These are phyloP conservation scores for Crucihimalaya himalaica DNA, from an alignment of 345 rosid genomes.

Conservation along the genomic window DNA sequence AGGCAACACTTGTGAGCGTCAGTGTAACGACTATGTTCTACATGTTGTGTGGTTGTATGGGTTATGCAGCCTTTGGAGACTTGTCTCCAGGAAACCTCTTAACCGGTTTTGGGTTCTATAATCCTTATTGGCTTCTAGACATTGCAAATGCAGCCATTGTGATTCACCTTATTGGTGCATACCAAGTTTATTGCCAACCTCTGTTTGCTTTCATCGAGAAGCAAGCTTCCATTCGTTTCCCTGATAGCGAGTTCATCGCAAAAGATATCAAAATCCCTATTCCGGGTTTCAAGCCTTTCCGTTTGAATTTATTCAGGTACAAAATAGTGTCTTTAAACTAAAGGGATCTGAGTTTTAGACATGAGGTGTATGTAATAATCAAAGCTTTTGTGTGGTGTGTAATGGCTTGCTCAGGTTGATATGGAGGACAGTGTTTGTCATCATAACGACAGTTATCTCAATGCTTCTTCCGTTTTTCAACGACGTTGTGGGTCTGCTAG, in stretches of 20 bases:
- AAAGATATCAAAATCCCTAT: conserved; percentile 60
- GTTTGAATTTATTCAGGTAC: conserved; percentile 64
- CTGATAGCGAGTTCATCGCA: conserved; percentile 57
- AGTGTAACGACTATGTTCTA: conserved; percentile 77
- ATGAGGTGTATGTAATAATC: neutral
- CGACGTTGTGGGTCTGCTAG: conserved; percentile 76
- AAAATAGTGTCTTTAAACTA: neutral
- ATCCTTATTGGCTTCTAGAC: conserved; percentile 91
- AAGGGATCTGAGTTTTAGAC: neutral
- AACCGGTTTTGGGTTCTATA: conserved; percentile 83
- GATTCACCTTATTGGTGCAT: conserved; percentile 82
- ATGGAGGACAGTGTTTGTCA: conserved; percentile 84
- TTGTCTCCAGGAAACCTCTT: conserved; percentile 74
- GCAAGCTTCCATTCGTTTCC: conserved; percentile 45
- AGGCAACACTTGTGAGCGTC: conserved; percentile 66
- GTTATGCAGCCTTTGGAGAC: conserved; percentile 95
- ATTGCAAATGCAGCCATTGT: conserved; percentile 88
- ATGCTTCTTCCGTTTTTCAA: conserved; percentile 94
- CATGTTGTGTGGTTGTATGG: conserved; percentile 88
- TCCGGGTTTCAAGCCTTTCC: conserved; percentile 49
- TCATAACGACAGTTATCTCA: conserved; percentile 70
- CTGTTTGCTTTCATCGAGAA: conserved; percentile 80
- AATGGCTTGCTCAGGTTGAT: conserved; percentile 52
- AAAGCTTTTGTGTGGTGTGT: conserved; percentile 6
- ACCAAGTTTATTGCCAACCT: conserved; percentile 94